A percentile compares a stretch with the other conserved stretches of the same genome.
Evolutionary conservation across 148 eudicot species (phyloP).

Genomic region (Pouteria glomerata): DNA sequence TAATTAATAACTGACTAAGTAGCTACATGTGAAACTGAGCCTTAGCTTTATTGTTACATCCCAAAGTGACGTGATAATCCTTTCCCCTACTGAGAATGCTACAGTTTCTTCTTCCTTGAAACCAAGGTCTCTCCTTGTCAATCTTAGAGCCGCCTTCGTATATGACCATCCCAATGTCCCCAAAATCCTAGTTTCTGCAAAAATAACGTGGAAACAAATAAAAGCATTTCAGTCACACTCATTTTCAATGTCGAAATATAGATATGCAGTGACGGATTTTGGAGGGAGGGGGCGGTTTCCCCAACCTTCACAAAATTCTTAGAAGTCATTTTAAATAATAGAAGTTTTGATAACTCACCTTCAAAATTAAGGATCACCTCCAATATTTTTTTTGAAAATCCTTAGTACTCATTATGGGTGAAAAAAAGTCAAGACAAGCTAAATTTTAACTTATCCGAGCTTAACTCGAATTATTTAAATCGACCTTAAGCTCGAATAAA

Average conservation of each 20-base stretch:
- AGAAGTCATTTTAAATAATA: no score
- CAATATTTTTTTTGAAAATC: background rate
- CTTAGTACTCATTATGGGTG: background rate
- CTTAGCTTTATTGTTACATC: constrained; percentile 15
- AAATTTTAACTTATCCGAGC: no score
- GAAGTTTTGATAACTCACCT: no score
- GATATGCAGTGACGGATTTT: background rate
- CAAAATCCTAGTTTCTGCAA: constrained; percentile 44
- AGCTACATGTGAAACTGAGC: no score
- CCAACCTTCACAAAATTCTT: background rate
- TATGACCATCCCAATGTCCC: constrained; percentile 55
- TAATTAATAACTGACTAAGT: no score
- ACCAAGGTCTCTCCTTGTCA: constrained; percentile 42
- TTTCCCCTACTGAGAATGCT: constrained; percentile 16
- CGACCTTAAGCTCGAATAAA: background rate
- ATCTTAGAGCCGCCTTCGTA: constrained; percentile 21
- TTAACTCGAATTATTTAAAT: no score
- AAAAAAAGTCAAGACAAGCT: background rate
- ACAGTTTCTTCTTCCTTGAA: constrained; percentile 33
- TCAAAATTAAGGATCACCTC: background rate
- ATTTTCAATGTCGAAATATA: no score
- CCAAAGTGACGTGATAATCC: constrained; percentile 31
- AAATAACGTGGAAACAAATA: no score
- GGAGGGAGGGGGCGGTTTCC: background rate
- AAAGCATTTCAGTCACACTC: no score